Percentiles rank a stretch among this genome's conserved stretches.
Conservation (phyloP, 176 grass and related monocot genomes). For the Panicum miliaceum region DNA sequence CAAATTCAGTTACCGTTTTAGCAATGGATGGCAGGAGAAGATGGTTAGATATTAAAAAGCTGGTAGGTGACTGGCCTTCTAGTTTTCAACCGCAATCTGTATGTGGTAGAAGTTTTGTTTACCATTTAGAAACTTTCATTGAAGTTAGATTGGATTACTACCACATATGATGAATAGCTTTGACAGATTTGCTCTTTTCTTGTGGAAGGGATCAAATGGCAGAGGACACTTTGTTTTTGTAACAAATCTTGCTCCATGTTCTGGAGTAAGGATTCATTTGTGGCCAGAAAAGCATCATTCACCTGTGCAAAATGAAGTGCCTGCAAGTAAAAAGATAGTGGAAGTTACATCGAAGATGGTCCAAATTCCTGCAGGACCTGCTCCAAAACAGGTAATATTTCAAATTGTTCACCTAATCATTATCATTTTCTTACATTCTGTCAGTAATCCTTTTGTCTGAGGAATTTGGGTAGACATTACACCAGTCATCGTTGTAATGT, state of each 20-base stretch:
- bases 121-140: background rate
- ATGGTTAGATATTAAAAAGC: slow-evolving; percentile 91
- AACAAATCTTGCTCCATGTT: slow-evolving; percentile 97
- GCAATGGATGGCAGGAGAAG: slow-evolving; percentile 97
- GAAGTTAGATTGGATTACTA: slow-evolving; percentile 19
- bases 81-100: background rate
- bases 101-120: slow-evolving; percentile 7
- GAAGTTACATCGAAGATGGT: slow-evolving; percentile 95
- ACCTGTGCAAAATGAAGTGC: slow-evolving; percentile 43
- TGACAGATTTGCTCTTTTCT: slow-evolving; percentile 32
- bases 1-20: slow-evolving; percentile 80
- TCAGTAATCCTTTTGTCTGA: slow-evolving; percentile 9
- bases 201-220: slow-evolving; percentile 66
- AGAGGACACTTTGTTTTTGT: slow-evolving; percentile 90
- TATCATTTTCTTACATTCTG: slow-evolving; percentile 28
- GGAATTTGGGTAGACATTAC: background rate
- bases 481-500: background rate
- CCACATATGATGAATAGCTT: slow-evolving; percentile 28
- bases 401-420: slow-evolving; percentile 26
- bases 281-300: slow-evolving; percentile 78
- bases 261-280: slow-evolving; percentile 92
- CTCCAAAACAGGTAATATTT: slow-evolving; percentile 80
- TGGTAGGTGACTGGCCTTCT: slow-evolving; percentile 62
- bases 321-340: slow-evolving; percentile 73
- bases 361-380: slow-evolving; percentile 82